Evolutionary conservation across 768 basidiomycete genomes (phyloP).

Genomic region (Suillus luteus): DNA sequence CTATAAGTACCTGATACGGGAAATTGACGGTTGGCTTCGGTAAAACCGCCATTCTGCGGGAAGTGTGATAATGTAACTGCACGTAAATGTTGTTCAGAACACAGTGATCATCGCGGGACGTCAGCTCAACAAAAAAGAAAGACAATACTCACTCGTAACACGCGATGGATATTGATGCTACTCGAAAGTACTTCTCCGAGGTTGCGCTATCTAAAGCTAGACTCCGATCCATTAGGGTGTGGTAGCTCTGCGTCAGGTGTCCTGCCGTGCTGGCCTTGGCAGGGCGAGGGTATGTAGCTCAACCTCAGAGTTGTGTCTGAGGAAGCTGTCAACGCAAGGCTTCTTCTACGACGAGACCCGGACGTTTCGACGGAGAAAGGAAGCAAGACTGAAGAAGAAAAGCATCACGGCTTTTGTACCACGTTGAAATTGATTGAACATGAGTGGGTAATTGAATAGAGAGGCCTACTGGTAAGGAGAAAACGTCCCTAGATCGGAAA

Average conservation of each 20-base stretch:
- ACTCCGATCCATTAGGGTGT: neutral
- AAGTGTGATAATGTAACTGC: constrained; percentile 35
- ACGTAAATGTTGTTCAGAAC: constrained; percentile 2
- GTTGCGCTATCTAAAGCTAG: constrained; percentile 3
- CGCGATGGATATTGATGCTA: constrained; percentile 39
- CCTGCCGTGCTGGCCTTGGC: neutral
- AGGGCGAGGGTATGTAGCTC: neutral
- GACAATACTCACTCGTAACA: constrained; percentile 37
- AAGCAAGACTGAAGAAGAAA: neutral
- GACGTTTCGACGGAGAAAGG: neutral
- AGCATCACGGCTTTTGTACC: neutral
- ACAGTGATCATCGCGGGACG: neutral
- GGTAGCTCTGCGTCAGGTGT: neutral
- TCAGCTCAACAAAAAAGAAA: neutral
- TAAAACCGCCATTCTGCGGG: constrained; percentile 38
- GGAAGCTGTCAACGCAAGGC: neutral
- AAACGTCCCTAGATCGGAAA: neutral
- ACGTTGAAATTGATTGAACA: neutral
- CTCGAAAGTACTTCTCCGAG: constrained; percentile 36
- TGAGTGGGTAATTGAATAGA: neutral
- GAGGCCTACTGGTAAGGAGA: neutral
- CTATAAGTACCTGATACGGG: constrained; percentile 29
- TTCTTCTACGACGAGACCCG: neutral
- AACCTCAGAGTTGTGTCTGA: neutral
- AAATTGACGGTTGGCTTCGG: constrained; percentile 27